Base-by-base conservation (phyloP, 805 yeast genomes). In the Candida suzukii region DNA sequence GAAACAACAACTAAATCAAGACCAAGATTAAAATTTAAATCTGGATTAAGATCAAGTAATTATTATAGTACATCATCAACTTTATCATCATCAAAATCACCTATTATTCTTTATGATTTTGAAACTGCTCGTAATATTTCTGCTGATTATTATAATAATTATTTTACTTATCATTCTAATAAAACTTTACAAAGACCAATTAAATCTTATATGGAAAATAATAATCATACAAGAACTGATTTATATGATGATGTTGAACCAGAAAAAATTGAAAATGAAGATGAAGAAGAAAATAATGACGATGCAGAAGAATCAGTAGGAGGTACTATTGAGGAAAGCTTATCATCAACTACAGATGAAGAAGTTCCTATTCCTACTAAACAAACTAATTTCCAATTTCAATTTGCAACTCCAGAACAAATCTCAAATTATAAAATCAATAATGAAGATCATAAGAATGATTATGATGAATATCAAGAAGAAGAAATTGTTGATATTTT, bases 331-430 rank as follows among this genome's bases (percentile, higher is more conserved):
- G n/a, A n/a, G n/a, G n/a, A n/a, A n/a, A n/a, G n/a, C n/a, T n/a
- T n/a, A n/a, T n/a, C n/a, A n/a, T n/a, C n/a, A n/a, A n/a, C n/a
- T n/a, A n/a, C n/a, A n/a, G n/a, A n/a, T n/a, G n/a, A n/a, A n/a
- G 37, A 10, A 4, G 26, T 24, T 17, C 21, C 22, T 7, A 19
- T 4, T 4, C 6, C 20, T 8, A 25, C 24, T 6, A 25, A 24
- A 17, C n/a, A 10, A 5, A 9, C 13, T 2, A 10, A n/a, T 16
- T 17, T 52, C 14, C 46, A 51, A 9, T 44, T 56, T 17, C 39
- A 50, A 26, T 56, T 56, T 42, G 58, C 60, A 1, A 39, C 57
- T 1, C 49, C 50, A 2, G 43, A 51, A 10, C 45, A 48, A 30
- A 37, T 51, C n/a, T 39, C 35, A 40, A 37, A 11, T 17, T 24